Conservation (phyloP, 495 filamentous ascomycete genomes). For the Astrothelium macrocarpum region DNA sequence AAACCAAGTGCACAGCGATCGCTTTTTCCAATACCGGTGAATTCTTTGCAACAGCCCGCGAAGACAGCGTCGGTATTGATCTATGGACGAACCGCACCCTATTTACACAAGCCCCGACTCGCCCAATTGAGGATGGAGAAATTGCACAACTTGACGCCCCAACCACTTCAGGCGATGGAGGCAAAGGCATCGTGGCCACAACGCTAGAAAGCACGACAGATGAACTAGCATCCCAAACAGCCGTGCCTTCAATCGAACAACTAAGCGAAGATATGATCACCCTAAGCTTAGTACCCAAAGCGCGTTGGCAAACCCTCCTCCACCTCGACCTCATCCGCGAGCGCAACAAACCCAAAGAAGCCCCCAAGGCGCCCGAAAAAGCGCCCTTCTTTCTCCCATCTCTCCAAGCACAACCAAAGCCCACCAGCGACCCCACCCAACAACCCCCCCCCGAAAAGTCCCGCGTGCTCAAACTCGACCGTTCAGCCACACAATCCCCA, state of each 20-base stretch:
- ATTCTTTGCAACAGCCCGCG: conserved; percentile 79
- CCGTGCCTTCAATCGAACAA: conserved; percentile 53
- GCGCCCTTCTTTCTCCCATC: conserved; percentile 93
- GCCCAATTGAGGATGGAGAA: conserved; percentile 66
- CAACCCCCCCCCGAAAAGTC: conserved; percentile 25
- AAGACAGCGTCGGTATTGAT: conserved; percentile 75
- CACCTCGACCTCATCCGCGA: conserved; percentile 83
- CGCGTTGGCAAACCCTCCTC: conserved; percentile 85
- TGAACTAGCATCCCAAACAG: conserved; percentile 26
- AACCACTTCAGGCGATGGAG: conserved; percentile 75
- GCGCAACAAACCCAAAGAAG: conserved; percentile 88
- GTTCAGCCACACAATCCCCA: conserved; percentile 23
- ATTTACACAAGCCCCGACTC: conserved; percentile 77
- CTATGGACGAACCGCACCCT: conserved; percentile 87
- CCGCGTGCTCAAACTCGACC: conserved; percentile 37
- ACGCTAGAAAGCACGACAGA: conserved; percentile 46
- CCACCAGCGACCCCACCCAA: conserved; percentile 9
- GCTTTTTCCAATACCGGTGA: conserved; percentile 86
- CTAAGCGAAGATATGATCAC: conserved; percentile 73
- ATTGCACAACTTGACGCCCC: conserved; percentile 52
- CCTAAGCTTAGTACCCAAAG: conserved; percentile 77
- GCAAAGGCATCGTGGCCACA: conserved; percentile 57
- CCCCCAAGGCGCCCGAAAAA: conserved; percentile 84
- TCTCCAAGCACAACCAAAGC: conserved; percentile 28
- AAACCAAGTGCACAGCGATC: conserved; percentile 66